These are phyloP conservation scores for Sporormia fimetaria DNA, from an alignment of 495 filamentous ascomycete species.

Conservation along the genomic window DNA sequence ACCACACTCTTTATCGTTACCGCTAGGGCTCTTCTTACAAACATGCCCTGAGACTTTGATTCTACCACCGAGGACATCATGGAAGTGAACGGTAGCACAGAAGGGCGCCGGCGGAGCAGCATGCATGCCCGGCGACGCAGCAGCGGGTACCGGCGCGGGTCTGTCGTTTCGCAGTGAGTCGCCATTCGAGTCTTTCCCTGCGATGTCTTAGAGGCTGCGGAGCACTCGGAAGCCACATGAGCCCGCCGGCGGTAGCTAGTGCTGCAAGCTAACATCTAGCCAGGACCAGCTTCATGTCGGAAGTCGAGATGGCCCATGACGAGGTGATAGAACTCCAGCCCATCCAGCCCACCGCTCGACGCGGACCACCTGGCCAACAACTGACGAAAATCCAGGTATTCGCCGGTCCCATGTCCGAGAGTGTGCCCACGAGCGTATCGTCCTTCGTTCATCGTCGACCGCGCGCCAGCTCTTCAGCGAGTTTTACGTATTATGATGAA, in stretches of 20 bases:
- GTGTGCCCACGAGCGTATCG: slow-evolving; percentile 78
- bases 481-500: slow-evolving; percentile 74
- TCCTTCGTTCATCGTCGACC: slow-evolving; percentile 70
- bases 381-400: slow-evolving; percentile 53
- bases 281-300: slow-evolving; percentile 64
- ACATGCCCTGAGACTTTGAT: no score
- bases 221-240: background rate
- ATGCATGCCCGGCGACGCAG: slow-evolving; percentile 17
- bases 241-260: no score
- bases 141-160: slow-evolving; percentile 44
- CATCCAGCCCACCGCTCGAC: slow-evolving; percentile 4
- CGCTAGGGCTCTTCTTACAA: no score
- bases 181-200: background rate
- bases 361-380: slow-evolving; percentile 10
- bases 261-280: slow-evolving; percentile 12
- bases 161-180: slow-evolving; percentile 61
- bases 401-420: slow-evolving; percentile 87
- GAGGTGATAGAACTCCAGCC: slow-evolving; percentile 46
- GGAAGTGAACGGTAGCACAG: slow-evolving; percentile 14
- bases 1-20: no score
- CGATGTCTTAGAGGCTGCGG: no score
- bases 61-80: no score
- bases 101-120: slow-evolving; percentile 9
- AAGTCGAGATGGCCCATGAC: slow-evolving; percentile 98
- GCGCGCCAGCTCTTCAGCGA: slow-evolving; percentile 72